Evolutionary conservation across 176 grass and related monocot genomes (phyloP).

Genomic region (Oryza nivara): DNA sequence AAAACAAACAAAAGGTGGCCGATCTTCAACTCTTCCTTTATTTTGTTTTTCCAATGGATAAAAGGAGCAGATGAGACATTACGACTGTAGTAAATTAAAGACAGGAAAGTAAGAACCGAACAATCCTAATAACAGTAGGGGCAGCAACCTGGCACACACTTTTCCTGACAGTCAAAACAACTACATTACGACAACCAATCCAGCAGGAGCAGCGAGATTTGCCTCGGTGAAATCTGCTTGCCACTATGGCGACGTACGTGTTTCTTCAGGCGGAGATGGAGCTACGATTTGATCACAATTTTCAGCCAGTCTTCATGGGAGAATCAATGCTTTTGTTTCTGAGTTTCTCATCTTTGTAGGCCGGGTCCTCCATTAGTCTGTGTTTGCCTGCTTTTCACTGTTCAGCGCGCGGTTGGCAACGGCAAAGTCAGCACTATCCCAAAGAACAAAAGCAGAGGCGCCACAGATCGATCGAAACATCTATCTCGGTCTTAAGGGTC

Average conservation of each 20-base stretch:
- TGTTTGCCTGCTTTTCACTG: slow-evolving; percentile 49
- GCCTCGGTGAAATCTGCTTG: slow-evolving; percentile 44
- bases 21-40: not conserved
- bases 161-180: slow-evolving; percentile 23
- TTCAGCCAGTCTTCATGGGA: not conserved
- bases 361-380: slow-evolving; percentile 45
- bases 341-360: slow-evolving; percentile 36
- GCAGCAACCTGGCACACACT: not conserved
- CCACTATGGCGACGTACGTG: slow-evolving; percentile 30
- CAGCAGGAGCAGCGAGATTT: slow-evolving; percentile 13
- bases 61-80: not conserved
- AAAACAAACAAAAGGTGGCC: not conserved
- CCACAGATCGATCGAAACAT: slow-evolving; percentile 12
- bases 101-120: slow-evolving; percentile 8
- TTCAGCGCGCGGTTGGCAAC: slow-evolving; percentile 15
- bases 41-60: not conserved
- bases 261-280: slow-evolving; percentile 19
- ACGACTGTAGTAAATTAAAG: not conserved
- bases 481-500: slow-evolving; percentile 20
- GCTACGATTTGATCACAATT: slow-evolving; percentile 7
- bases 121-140: not conserved
- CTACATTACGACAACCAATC: slow-evolving; percentile 24
- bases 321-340: slow-evolving; percentile 47
- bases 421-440: slow-evolving; percentile 23
- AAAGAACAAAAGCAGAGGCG: slow-evolving; percentile 31